Conservation (phyloP, 2,329 filamentous ascomycete genomes). For the Helicocarpus griseus region DNA sequence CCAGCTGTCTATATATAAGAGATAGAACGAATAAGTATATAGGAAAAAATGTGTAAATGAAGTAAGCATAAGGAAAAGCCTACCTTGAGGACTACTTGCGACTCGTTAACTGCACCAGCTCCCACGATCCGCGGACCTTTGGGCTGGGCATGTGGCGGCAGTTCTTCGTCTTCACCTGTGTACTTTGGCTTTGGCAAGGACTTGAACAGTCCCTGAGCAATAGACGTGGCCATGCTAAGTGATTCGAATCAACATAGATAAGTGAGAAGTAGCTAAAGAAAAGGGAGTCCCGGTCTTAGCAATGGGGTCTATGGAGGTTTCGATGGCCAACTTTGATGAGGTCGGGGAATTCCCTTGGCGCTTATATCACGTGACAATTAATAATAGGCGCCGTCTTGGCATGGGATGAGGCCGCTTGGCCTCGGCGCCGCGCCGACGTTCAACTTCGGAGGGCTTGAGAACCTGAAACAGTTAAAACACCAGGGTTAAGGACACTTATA, state of each 20-base stretch:
- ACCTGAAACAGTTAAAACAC: too few species aligned
- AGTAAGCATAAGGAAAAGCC: conserved; percentile 14
- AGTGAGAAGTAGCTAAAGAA: neutral
- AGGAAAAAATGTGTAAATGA: neutral
- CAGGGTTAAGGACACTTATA: too few species aligned
- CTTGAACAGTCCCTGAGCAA: conserved; percentile 63
- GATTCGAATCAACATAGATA: neutral
- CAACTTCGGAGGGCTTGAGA: too few species aligned
- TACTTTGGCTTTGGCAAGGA: conserved; percentile 86
- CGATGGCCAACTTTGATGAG: neutral
- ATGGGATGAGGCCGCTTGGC: too few species aligned
- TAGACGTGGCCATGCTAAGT: conserved; percentile 40
- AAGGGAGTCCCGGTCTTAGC: neutral
- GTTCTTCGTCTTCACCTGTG: conserved; percentile 77
- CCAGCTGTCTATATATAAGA: conserved; percentile 52
- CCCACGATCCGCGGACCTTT: conserved; percentile 75
- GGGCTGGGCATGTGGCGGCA: conserved; percentile 59
- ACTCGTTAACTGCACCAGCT: conserved; percentile 69
- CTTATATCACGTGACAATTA: neutral
- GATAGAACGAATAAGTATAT: conserved; percentile 10
- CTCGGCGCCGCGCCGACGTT: too few species aligned
- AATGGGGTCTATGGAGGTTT: neutral
- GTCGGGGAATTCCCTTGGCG: neutral
- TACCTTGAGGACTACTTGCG: conserved; percentile 71
- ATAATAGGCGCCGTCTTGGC: too few species aligned